Evolutionary conservation across 2,329 filamentous ascomycete species (phyloP), one percentile per base, ranked within the genome.

Genomic region (Xylariaceae sp.): DNA sequence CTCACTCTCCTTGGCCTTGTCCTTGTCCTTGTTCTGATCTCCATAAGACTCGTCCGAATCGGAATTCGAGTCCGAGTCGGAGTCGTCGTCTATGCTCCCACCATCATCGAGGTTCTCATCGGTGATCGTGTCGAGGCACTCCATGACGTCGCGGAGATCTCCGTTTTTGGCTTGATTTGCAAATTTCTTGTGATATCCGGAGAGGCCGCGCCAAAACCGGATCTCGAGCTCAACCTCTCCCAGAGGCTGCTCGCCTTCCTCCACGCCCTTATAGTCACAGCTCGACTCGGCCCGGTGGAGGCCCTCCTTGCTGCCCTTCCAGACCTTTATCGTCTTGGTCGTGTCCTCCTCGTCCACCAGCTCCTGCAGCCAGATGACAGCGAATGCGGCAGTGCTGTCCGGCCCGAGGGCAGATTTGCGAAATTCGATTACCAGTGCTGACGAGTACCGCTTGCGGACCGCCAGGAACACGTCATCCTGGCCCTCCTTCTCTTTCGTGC

Each of bases 281-380:
- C 59, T 60, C 5, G 48, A 50, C 27, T 52, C 29, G 38, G 60
- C 42, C 53, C 59, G 40, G 50, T 45, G 46, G 38, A 68, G 39
- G 47, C 65, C 39, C 43, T 70, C 55, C 52, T 78, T 63, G 44
- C 80, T 70, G 16, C 80, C 77, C 49, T 77, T 79, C 75, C 78
- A 87, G 3, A 87, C 69, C 5, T 73, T 59, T 3, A 87, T 50
- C 4, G 64, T 67, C 7, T 82, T 46, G 1, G 68, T 73, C 27
- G 66, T 61, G 33, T 78, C 68, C 46, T 83, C 73, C 38, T 84
- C 81, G 37, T 87, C 82, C 0, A 68, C 60, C 0, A 87, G 63
- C n/a, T 84, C 75, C 42, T 76, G 74, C 13, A 85, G 64, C 81
- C 81, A 85, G 2, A 83, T 58, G 3, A 83, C 67, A 5, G 70